These are phyloP conservation scores for Rhizopogon roseolus DNA, from an alignment of 768 basidiomycete genomes.

Conservation along the genomic window DNA sequence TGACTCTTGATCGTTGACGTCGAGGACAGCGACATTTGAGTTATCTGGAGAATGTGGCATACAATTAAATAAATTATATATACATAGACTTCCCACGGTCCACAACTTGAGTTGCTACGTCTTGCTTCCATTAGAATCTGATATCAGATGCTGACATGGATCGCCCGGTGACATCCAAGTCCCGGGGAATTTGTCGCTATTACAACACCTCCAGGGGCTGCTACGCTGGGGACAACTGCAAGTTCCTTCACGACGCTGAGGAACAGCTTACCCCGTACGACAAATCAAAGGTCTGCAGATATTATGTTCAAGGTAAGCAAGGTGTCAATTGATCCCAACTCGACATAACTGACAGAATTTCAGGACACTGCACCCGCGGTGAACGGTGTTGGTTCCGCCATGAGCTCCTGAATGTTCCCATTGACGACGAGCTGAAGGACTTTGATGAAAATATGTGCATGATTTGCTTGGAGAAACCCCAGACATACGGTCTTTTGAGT, in stretches of 20 bases:
- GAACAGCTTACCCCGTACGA: slow-evolving; percentile 63
- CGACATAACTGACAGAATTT: background rate
- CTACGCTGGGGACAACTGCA: slow-evolving; percentile 64
- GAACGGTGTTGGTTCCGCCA: slow-evolving; percentile 77
- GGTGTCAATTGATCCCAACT: background rate
- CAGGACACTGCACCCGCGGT: slow-evolving; percentile 70
- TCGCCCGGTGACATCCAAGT: slow-evolving; percentile 64
- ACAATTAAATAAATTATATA: too few relatives aligned
- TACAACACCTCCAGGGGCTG: slow-evolving; percentile 64
- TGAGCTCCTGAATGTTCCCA: slow-evolving; percentile 20
- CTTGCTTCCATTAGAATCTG: too few relatives aligned
- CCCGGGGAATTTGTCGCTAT: slow-evolving; percentile 69
- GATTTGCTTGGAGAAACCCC: slow-evolving; percentile 73
- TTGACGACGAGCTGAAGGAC: slow-evolving; percentile 17
- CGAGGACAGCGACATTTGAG: slow-evolving; percentile 66
- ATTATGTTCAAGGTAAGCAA: slow-evolving; percentile 51
- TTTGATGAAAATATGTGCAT: slow-evolving; percentile 52
- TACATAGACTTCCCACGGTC: background rate
- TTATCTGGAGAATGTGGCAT: background rate
- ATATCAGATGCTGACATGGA: slow-evolving; percentile 30
- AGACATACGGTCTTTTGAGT: slow-evolving; percentile 67
- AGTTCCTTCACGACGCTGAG: slow-evolving; percentile 64
- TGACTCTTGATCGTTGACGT: slow-evolving; percentile 71
- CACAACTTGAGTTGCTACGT: background rate
- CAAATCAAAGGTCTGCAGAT: slow-evolving; percentile 63